A percentile compares a stretch with the other conserved stretches of the same genome.
These are phyloP conservation scores for Malus hybrid DNA, from an alignment of 331 rosid species.

Conservation along the genomic window DNA sequence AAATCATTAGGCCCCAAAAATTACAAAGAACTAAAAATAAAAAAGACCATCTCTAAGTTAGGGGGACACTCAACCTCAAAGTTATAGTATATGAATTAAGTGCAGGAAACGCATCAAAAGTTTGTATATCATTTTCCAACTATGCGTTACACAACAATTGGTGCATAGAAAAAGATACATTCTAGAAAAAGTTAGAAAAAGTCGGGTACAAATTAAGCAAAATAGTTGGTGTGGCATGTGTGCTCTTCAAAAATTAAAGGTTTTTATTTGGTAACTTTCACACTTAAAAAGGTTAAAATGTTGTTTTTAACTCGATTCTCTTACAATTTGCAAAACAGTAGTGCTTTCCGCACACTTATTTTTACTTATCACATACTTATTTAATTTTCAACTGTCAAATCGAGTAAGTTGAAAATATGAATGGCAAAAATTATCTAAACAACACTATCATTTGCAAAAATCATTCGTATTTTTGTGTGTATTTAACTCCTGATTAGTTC, in stretches of 20 bases:
- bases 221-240: background rate
- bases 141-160: background rate
- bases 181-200: background rate
- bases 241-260: background rate
- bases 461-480: no score
- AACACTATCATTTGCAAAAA: background rate
- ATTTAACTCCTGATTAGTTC: background rate
- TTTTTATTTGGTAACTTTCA: background rate
- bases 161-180: background rate
- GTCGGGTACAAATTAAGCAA: background rate
- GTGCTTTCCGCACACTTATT: no score
- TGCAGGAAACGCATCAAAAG: background rate
- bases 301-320: background rate
- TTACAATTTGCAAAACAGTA: background rate
- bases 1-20: background rate
- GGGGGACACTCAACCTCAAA: background rate
- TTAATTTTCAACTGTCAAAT: no score
- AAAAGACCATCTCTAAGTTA: background rate
- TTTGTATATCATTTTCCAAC: slow-evolving; percentile 4
- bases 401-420: no score
- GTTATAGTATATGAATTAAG: background rate
- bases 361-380: no score
- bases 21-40: no score
- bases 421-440: no score
- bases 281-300: background rate